Percentiles rank a stretch among this genome's conserved stretches.
Conservation (phyloP, 2,329 filamentous ascomycete species). For the Didymella sp. region DNA sequence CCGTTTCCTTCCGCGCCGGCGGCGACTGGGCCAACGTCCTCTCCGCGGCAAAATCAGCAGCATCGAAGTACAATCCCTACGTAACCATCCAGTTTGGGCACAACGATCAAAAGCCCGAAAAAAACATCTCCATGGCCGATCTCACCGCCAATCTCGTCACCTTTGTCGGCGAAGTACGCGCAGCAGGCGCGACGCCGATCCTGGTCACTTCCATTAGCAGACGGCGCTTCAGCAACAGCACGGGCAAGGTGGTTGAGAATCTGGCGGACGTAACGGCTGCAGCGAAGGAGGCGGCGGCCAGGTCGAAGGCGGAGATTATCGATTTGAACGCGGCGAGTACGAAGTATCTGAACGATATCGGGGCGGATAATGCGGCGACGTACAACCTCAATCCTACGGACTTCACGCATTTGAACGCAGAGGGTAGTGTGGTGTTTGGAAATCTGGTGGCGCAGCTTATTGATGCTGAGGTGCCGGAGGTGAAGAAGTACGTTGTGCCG, state of each 20-base stretch:
- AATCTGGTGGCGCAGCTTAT: constrained; percentile 30
- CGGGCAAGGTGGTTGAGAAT: constrained; percentile 51
- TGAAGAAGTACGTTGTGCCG: constrained; percentile 25
- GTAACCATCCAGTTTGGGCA: constrained; percentile 68
- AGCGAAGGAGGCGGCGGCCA: constrained; percentile 56
- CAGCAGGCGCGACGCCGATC: constrained; percentile 47
- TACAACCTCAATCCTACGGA: constrained; percentile 55
- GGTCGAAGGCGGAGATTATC: constrained; percentile 51
- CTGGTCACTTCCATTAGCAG: constrained; percentile 63
- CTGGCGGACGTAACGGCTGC: constrained; percentile 55
- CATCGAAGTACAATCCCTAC: constrained; percentile 53
- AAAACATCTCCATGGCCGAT: constrained; percentile 53
- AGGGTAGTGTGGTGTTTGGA: constrained; percentile 35
- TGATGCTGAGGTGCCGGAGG: constrained; percentile 13
- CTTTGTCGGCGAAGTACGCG: constrained; percentile 46
- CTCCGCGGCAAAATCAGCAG: constrained; percentile 44
- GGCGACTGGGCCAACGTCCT: constrained; percentile 63
- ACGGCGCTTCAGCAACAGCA: constrained; percentile 54
- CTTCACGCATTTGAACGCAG: constrained; percentile 31
- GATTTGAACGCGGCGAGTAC: constrained; percentile 61
- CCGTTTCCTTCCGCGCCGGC: constrained; percentile 60
- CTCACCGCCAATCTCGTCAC: constrained; percentile 60
- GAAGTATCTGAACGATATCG: constrained; percentile 60
- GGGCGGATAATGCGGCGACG: constrained; percentile 53
- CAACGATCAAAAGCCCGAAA: constrained; percentile 63